phyloP scores from a whole-genome alignment of 1,284 basidiomycete genomes.

The Pseudozyma sp. region DNA sequence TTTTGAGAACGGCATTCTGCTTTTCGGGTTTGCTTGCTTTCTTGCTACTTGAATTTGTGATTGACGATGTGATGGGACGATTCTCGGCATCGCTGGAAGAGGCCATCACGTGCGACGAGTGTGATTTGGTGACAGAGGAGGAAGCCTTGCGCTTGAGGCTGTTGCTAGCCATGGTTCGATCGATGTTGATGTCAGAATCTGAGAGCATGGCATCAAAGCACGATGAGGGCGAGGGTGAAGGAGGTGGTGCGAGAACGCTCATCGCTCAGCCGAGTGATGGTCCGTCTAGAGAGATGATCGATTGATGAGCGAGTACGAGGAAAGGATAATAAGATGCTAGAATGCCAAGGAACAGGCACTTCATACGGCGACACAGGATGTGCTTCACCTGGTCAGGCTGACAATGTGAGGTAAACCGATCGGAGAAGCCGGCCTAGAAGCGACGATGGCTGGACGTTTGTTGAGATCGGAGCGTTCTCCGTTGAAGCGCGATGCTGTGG shows the following conservation, averaged over 20 bases:
- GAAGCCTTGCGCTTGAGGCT: slow-evolving; percentile 49
- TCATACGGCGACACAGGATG: no score
- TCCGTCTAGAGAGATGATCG: neutral
- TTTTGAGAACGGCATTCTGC: neutral
- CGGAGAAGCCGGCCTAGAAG: slow-evolving; percentile 7
- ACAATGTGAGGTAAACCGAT: neutral
- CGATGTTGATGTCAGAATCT: slow-evolving; percentile 49
- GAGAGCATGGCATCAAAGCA: slow-evolving; percentile 50
- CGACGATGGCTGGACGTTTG: neutral
- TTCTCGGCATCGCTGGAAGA: slow-evolving; percentile 47
- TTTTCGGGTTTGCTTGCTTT: slow-evolving; percentile 6
- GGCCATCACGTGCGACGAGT: slow-evolving; percentile 7
- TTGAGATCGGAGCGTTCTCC: neutral
- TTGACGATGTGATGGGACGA: slow-evolving; percentile 15
- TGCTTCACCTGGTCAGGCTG: no score
- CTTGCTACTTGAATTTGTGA: neutral
- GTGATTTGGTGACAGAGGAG: slow-evolving; percentile 11
- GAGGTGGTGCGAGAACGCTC: slow-evolving; percentile 53
- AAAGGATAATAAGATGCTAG: no score
- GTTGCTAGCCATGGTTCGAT: slow-evolving; percentile 36
- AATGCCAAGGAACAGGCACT: neutral
- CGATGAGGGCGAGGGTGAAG: slow-evolving; percentile 51
- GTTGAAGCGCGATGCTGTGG: neutral
- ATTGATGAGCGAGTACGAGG: no score
- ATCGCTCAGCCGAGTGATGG: slow-evolving; percentile 25